Conservation (phyloP, 768 basidiomycete genomes). For the Suillus variegatus region DNA sequence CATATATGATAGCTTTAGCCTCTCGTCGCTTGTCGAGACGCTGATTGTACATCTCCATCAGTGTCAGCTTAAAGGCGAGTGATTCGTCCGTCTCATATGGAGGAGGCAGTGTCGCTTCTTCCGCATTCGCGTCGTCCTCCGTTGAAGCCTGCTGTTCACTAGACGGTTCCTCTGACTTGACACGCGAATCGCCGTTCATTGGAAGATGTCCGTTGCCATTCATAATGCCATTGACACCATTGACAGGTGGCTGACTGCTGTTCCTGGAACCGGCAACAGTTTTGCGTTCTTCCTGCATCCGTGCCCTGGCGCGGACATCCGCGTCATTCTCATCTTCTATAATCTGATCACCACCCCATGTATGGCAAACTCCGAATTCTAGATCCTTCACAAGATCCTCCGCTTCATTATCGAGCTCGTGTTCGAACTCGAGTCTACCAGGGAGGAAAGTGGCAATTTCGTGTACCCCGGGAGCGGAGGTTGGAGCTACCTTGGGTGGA, state of each 20-base stretch:
- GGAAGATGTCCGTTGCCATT: conserved; percentile 41
- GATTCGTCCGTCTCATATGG: conserved; percentile 86
- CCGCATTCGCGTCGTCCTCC: conserved; percentile 60
- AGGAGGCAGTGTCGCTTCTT: conserved; percentile 69
- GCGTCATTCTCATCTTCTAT: conserved; percentile 76
- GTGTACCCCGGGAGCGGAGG: conserved; percentile 88
- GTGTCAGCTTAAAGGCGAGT: conserved; percentile 81
- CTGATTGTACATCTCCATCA: conserved; percentile 90
- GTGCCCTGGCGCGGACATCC: conserved; percentile 59
- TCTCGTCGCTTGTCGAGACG: conserved; percentile 84
- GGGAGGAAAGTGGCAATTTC: conserved; percentile 93
- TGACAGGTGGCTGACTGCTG: conserved; percentile 25
- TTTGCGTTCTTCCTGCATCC: conserved; percentile 43
- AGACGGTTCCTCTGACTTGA: conserved; percentile 49
- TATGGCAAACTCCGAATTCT: conserved; percentile 88
- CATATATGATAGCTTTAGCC: conserved; percentile 87
- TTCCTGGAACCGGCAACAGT: conserved; percentile 19
- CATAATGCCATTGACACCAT: conserved; percentile 27
- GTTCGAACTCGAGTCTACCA: conserved; percentile 97
- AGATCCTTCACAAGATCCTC: conserved; percentile 95
- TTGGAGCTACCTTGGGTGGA: conserved; percentile 73
- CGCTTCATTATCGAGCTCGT: conserved; percentile 95
- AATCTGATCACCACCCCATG: conserved; percentile 83
- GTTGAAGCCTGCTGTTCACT: conserved; percentile 35
- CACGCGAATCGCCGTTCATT: conserved; percentile 37